phyloP scores from a whole-genome alignment of 2,329 filamentous ascomycete species.

The Raffaelea arxii region DNA sequence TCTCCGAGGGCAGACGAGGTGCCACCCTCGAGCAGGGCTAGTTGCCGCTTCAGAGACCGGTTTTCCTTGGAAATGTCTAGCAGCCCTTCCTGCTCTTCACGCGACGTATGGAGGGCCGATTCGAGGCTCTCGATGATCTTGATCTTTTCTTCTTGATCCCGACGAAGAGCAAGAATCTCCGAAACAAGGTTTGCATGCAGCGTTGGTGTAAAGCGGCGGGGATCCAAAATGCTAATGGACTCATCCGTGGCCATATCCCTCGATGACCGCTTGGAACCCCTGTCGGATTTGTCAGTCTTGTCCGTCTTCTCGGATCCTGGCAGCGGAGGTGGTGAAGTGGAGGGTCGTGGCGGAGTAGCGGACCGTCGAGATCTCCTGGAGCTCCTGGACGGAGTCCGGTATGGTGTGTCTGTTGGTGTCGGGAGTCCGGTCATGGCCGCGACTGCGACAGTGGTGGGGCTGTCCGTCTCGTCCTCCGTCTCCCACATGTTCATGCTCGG shows the following conservation, averaged over 20 bases:
- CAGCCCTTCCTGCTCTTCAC: conserved; percentile 65
- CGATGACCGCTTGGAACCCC: conserved; percentile 40
- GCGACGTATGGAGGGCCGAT: conserved; percentile 57
- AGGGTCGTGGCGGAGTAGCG: conserved; percentile 50
- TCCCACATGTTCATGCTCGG: conserved; percentile 47
- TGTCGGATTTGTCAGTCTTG: conserved; percentile 31
- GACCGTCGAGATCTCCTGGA: conserved; percentile 56
- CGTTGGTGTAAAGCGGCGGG: conserved; percentile 87
- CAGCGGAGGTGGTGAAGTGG: conserved; percentile 48
- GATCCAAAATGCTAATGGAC: conserved; percentile 67
- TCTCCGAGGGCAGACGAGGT: conserved; percentile 79
- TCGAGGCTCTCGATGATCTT: conserved; percentile 82
- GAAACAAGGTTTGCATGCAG: conserved; percentile 90
- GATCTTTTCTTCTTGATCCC: conserved; percentile 85
- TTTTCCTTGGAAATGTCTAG: conserved; percentile 63
- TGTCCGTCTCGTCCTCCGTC: conserved; percentile 52
- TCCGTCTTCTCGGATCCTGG: conserved; percentile 31
- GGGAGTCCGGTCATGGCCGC: conserved; percentile 37
- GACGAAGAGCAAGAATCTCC: conserved; percentile 77
- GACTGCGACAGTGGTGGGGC: conserved; percentile 34
- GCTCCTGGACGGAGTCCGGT: conserved; percentile 58
- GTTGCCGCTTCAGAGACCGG: conserved; percentile 71
- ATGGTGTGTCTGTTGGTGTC: conserved; percentile 62
- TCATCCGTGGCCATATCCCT: conserved; percentile 57
- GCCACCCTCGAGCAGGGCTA: conserved; percentile 79